Percentiles rank a stretch among this genome's conserved stretches.
These are phyloP conservation scores for Paramecium bursaria DNA, from an alignment of 73 alveolate species.

Conservation along the genomic window DNA sequence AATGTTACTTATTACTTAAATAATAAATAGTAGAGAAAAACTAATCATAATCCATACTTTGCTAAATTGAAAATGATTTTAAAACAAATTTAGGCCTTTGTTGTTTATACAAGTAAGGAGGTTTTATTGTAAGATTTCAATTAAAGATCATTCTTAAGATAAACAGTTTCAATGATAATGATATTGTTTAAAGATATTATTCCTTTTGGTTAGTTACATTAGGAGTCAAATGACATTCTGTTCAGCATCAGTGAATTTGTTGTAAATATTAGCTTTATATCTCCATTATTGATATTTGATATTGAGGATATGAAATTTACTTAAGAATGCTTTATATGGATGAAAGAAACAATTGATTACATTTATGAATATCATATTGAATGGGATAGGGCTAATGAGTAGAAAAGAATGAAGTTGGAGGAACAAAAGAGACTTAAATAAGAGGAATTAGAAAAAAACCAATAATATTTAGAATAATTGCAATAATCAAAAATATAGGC, in stretches of 20 bases:
- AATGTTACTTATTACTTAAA: not conserved
- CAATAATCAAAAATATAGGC: slow-evolving; percentile 17
- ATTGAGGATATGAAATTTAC: not conserved
- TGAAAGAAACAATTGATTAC: slow-evolving; percentile 22
- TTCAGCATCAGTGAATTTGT: slow-evolving; percentile 11
- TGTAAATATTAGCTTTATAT: slow-evolving; percentile 20
- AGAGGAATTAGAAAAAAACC: slow-evolving; percentile 43
- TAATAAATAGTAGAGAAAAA: not conserved
- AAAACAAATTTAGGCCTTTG: slow-evolving; percentile 38
- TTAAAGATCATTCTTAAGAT: not conserved
- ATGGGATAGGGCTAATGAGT: slow-evolving; percentile 61
- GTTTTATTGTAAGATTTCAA: slow-evolving; percentile 12
- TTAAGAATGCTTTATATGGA: slow-evolving; percentile 19
- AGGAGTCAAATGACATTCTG: slow-evolving; percentile 12
- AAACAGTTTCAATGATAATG: slow-evolving; percentile 13
- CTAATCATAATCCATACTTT: not conserved
- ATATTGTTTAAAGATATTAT: slow-evolving; percentile 26
- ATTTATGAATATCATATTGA: slow-evolving; percentile 56
- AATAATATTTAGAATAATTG: slow-evolving; percentile 24
- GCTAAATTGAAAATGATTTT: not conserved
- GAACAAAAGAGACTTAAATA: not conserved
- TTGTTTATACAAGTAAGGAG: slow-evolving; percentile 49
- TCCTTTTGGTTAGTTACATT: slow-evolving; percentile 22
- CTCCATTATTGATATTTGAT: slow-evolving; percentile 50
- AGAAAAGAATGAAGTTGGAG: slow-evolving; percentile 38